phyloP scores from a whole-genome alignment of 352 stramenopile genomes.

The Phytophthora colocasiae region DNA sequence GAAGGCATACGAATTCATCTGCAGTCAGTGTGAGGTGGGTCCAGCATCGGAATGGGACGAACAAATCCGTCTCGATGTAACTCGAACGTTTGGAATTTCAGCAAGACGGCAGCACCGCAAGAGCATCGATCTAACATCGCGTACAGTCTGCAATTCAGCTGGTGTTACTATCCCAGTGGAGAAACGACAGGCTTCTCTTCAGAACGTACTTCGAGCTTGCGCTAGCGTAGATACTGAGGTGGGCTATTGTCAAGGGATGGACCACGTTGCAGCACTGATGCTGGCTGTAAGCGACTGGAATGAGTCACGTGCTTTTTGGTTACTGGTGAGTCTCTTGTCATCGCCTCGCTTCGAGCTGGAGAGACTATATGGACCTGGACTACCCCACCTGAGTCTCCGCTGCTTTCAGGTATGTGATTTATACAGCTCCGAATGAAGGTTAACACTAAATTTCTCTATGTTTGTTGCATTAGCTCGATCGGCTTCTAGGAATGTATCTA shows the following conservation, averaged over 20 bases:
- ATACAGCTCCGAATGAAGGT: background rate
- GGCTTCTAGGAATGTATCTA: slow-evolving; percentile 50
- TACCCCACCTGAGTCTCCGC: slow-evolving; percentile 70
- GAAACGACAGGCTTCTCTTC: slow-evolving; percentile 45
- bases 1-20: slow-evolving; percentile 63
- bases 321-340: slow-evolving; percentile 63
- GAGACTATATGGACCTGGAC: slow-evolving; percentile 59
- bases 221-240: slow-evolving; percentile 74
- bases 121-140: slow-evolving; percentile 18
- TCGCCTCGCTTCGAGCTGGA: slow-evolving; percentile 69
- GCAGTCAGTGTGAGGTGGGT: slow-evolving; percentile 43
- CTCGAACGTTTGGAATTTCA: slow-evolving; percentile 72
- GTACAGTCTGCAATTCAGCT: slow-evolving; percentile 18
- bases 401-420: slow-evolving; percentile 61
- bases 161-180: slow-evolving; percentile 38
- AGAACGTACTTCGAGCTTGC: slow-evolving; percentile 69
- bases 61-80: slow-evolving; percentile 75
- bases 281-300: slow-evolving; percentile 74
- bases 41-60: slow-evolving; percentile 49
- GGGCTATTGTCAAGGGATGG: slow-evolving; percentile 83
- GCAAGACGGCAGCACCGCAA: slow-evolving; percentile 48
- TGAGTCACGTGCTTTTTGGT: slow-evolving; percentile 73
- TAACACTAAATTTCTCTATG: background rate
- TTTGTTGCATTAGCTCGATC: slow-evolving; percentile 48
- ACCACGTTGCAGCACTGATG: slow-evolving; percentile 68